phyloP scores from a whole-genome alignment of 1,284 basidiomycete species.

The Schizophyllum commune region DNA sequence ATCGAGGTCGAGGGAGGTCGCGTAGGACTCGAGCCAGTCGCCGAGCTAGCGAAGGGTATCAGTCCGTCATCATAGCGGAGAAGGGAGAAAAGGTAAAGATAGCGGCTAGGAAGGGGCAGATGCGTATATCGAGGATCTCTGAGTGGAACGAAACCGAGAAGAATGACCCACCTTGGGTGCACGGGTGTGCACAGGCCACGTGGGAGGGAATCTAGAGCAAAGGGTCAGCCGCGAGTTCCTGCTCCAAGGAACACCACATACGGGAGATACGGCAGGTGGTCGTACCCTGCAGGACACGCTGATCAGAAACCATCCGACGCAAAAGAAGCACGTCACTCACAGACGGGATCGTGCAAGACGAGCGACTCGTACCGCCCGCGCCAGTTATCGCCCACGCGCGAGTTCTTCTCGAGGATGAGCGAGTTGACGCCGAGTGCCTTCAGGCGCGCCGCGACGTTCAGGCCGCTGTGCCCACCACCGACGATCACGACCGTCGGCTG shows the following conservation, averaged over 20 bases:
- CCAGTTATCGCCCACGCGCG: conserved; percentile 56
- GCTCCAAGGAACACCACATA: conserved; percentile 16
- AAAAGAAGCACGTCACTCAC: conserved; percentile 31
- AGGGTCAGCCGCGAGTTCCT: not conserved
- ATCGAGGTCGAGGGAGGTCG: conserved; percentile 55
- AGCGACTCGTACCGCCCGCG: conserved; percentile 51
- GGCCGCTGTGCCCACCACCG: conserved; percentile 37
- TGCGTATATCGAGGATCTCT: not conserved
- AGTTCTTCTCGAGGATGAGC: conserved; percentile 50
- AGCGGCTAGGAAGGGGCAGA: not conserved
- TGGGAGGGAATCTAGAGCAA: conserved; percentile 39
- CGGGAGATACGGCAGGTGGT: conserved; percentile 48
- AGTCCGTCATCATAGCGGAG: not conserved
- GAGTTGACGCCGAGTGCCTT: conserved; percentile 47
- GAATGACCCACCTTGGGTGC: conserved; percentile 35
- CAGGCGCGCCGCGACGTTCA: conserved; percentile 54
- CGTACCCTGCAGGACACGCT: conserved; percentile 30
- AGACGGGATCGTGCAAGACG: conserved; percentile 60
- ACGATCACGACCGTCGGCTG: conserved; percentile 16
- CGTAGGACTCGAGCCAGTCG: conserved; percentile 65
- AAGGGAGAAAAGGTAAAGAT: not conserved
- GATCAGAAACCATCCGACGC: not conserved
- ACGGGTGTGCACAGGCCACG: conserved; percentile 58
- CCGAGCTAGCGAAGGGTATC: conserved; percentile 35
- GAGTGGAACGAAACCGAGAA: no score